Conservation (phyloP, 2,329 filamentous ascomycete genomes). For the Grosmannia penicillata region DNA sequence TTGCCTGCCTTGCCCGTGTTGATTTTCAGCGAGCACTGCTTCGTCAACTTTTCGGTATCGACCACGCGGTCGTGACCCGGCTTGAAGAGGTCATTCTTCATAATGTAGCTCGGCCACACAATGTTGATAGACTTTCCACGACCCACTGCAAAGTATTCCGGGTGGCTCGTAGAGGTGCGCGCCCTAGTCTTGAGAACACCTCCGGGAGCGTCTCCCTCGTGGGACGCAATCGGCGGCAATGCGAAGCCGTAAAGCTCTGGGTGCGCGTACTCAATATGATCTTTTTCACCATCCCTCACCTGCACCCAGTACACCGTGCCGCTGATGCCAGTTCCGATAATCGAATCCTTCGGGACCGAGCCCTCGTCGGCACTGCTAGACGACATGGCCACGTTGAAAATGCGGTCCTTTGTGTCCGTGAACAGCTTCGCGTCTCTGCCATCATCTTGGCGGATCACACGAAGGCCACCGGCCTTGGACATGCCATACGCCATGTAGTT, state of each 20-base stretch:
- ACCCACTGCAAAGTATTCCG: slow-evolving; percentile 88
- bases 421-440: slow-evolving; percentile 87
- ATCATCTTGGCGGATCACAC: slow-evolving; percentile 88
- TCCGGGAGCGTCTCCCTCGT: slow-evolving; percentile 81
- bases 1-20: slow-evolving; percentile 96
- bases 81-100: slow-evolving; percentile 49
- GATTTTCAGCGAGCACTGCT: slow-evolving; percentile 80
- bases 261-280: slow-evolving; percentile 63
- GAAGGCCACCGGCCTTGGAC: slow-evolving; percentile 81
- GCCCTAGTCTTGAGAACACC: slow-evolving; percentile 92
- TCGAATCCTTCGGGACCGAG: slow-evolving; percentile 53
- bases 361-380: slow-evolving; percentile 43
- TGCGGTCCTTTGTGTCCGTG: slow-evolving; percentile 77
- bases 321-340: slow-evolving; percentile 86
- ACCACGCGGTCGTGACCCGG: slow-evolving; percentile 53
- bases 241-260: slow-evolving; percentile 78
- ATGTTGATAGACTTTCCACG: slow-evolving; percentile 94
- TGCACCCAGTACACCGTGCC: slow-evolving; percentile 94
- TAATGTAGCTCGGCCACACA: slow-evolving; percentile 53
- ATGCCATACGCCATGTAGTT: slow-evolving; percentile 91
- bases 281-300: slow-evolving; percentile 61
- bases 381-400: slow-evolving; percentile 86
- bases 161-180: slow-evolving; percentile 74
- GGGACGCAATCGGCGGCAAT: slow-evolving; percentile 70
- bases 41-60: slow-evolving; percentile 75